Conservation (phyloP, 371 early-diverging fungal species). For the Neoconidiobolus thromboides region DNA sequence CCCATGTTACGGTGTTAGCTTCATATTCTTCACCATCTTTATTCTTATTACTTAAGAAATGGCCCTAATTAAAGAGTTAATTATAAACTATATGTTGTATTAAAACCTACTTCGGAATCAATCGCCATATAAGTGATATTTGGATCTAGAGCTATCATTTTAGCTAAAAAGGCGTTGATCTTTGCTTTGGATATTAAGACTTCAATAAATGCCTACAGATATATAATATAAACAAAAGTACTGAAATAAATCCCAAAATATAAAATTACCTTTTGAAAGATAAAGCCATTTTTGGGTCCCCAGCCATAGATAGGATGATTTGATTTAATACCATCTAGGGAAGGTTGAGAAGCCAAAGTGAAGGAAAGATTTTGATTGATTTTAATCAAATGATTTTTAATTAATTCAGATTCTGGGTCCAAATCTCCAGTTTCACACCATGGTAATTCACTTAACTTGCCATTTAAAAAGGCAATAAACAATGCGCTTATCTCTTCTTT, state of each 20-base stretch:
- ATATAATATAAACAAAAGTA: not conserved
- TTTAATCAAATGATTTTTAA: slow-evolving; percentile 34
- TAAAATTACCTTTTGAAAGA: slow-evolving; percentile 67
- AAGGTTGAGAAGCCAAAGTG: slow-evolving; percentile 87
- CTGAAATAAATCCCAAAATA: too few species aligned
- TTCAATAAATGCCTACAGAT: slow-evolving; percentile 43
- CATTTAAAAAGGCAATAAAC: slow-evolving; percentile 54
- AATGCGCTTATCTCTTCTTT: slow-evolving; percentile 39
- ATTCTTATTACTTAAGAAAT: slow-evolving; percentile 42
- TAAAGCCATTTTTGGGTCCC: slow-evolving; percentile 58
- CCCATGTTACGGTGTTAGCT: slow-evolving; percentile 84
- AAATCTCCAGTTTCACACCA: slow-evolving; percentile 75
- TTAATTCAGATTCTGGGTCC: slow-evolving; percentile 51
- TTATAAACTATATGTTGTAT: not conserved
- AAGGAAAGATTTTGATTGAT: slow-evolving; percentile 58
- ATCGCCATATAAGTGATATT: not conserved
- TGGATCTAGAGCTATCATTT: not conserved
- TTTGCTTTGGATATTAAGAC: slow-evolving; percentile 51
- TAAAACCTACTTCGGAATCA: not conserved
- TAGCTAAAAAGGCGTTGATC: slow-evolving; percentile 10
- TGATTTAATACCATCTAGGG: slow-evolving; percentile 73
- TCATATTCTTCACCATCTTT: slow-evolving; percentile 13
- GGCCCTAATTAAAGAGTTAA: slow-evolving; percentile 22
- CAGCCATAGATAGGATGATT: slow-evolving; percentile 65
- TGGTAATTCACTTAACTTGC: slow-evolving; percentile 51